A percentile compares a stretch with the other conserved stretches of the same genome.
phyloP scores from a whole-genome alignment of 129 eudicot genomes.

The Gnaphalium uliginosum region DNA sequence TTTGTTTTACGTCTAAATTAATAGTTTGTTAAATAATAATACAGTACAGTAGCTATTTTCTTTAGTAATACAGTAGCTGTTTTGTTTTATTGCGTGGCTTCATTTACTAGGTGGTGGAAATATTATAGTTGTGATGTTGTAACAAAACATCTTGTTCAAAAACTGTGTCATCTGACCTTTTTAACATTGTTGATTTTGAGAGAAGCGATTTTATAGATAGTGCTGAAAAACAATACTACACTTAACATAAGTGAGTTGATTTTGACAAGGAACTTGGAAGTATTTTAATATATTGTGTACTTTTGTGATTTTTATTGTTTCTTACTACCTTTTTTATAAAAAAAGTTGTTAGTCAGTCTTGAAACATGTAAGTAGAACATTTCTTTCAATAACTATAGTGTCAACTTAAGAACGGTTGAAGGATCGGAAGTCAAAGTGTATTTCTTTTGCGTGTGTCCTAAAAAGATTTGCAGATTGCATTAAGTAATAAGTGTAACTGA shows the following conservation, averaged over 20 bases:
- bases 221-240: not conserved
- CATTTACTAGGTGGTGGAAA: too few species aligned
- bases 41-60: too few species aligned
- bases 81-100: too few species aligned
- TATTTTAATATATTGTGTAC: not conserved
- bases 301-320: not conserved
- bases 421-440: not conserved
- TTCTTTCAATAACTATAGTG: not conserved
- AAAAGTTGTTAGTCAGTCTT: not conserved
- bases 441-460: not conserved
- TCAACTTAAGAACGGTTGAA: not conserved
- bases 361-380: not conserved
- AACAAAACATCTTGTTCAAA: not conserved
- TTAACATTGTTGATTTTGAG: not conserved
- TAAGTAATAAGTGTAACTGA: not conserved
- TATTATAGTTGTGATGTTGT: not conserved
- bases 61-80: too few species aligned
- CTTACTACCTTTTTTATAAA: not conserved
- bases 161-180: not conserved
- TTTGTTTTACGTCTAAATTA: too few species aligned
- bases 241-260: not conserved
- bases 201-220: not conserved
- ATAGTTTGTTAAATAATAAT: too few species aligned
- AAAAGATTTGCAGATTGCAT: not conserved
- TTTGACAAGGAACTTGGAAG: not conserved